Evolutionary conservation across 106 monocot genomes (phyloP).

Genomic region (Hemerocallis citrina): DNA sequence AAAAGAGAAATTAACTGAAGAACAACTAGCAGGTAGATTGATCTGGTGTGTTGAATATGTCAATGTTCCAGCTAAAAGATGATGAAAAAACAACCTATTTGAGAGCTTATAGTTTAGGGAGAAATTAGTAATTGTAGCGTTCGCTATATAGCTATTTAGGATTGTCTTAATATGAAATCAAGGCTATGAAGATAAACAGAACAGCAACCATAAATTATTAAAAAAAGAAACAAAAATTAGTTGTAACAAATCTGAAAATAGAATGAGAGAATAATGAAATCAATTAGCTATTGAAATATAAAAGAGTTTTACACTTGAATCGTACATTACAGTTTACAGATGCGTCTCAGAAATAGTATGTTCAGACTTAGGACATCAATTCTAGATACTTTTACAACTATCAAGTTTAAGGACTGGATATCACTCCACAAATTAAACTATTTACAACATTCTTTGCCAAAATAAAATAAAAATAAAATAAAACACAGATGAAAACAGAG

Average conservation of each 20-base stretch:
- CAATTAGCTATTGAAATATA: constrained; percentile 3
- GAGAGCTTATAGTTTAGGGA: too few relatives aligned
- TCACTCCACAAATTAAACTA: constrained; percentile 16
- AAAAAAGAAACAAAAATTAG: too few relatives aligned
- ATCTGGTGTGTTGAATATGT: too few relatives aligned
- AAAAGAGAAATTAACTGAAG: too few relatives aligned
- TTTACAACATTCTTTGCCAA: constrained; percentile 23
- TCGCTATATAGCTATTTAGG: too few relatives aligned
- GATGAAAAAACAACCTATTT: too few relatives aligned
- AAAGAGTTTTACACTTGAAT: constrained; percentile 1
- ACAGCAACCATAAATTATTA: too few relatives aligned
- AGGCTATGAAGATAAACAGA: too few relatives aligned
- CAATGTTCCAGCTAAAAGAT: too few relatives aligned
- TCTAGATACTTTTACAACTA: neutral
- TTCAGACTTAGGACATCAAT: neutral
- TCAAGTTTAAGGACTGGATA: neutral
- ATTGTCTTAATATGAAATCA: too few relatives aligned
- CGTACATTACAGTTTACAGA: neutral
- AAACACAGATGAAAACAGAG: neutral
- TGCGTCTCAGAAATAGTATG: neutral
- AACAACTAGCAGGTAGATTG: too few relatives aligned
- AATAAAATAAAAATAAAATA: neutral
- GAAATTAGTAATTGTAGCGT: too few relatives aligned
- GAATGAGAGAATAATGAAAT: neutral
- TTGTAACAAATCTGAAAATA: neutral